These are phyloP conservation scores for Hibiscus tridactylites DNA, from an alignment of 345 rosid genomes.

Conservation along the genomic window DNA sequence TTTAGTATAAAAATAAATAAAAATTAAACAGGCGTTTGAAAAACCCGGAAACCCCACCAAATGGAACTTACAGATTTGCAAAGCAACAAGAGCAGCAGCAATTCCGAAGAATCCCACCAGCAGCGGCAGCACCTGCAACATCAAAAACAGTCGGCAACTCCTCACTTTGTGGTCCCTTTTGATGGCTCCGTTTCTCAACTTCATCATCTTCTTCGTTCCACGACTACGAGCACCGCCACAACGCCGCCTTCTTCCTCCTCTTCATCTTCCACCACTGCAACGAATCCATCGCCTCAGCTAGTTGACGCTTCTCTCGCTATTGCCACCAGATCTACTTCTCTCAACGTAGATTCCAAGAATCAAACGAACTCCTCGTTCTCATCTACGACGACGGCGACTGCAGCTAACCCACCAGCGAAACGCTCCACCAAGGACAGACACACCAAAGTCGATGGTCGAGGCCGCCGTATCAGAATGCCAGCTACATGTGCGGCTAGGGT, in stretches of 20 bases:
- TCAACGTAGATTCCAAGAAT: conserved; percentile 22
- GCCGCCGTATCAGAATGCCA: conserved; percentile 77
- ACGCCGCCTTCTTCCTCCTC: conserved; percentile 15
- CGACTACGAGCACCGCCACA: not conserved
- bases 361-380: conserved; percentile 14
- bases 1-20: not conserved
- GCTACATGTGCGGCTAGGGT: conserved; percentile 79
- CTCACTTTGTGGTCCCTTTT: conserved; percentile 20
- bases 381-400: not conserved
- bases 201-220: conserved; percentile 1
- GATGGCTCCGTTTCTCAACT: conserved; percentile 34
- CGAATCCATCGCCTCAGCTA: conserved; percentile 24
- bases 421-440: conserved; percentile 67
- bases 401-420: conserved; percentile 29
- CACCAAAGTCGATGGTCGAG: conserved; percentile 72
- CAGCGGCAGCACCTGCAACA: conserved; percentile 12
- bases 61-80: conserved; percentile 67
- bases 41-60: conserved; percentile 23
- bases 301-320: conserved; percentile 64
- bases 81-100: conserved; percentile 24
- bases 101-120: conserved; percentile 29
- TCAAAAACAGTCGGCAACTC: conserved; percentile 8
- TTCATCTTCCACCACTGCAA: conserved; percentile 19
- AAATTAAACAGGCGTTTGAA: conserved; percentile 3
- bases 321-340: conserved; percentile 63